Conservation (phyloP, 176 grass and related monocot species). For the Luzula sylvatica region DNA sequence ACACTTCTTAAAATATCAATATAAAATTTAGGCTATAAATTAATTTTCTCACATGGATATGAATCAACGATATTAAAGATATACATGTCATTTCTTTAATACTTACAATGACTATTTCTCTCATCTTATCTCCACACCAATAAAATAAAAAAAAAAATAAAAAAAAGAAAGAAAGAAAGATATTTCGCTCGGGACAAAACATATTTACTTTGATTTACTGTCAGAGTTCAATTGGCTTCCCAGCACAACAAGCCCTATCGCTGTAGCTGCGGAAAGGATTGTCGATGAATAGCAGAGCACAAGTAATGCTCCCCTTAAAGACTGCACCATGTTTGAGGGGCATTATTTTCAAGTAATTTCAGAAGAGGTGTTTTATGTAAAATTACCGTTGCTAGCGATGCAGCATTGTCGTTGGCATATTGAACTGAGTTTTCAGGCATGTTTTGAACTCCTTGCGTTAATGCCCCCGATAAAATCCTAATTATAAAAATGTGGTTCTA, state of each 20-base stretch:
- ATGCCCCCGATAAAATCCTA: conserved; percentile 70
- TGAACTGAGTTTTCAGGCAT: conserved; percentile 39
- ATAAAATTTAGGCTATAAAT: too few relatives aligned
- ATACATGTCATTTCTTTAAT: too few relatives aligned
- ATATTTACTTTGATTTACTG: conserved; percentile 34
- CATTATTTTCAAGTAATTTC: conserved; percentile 3
- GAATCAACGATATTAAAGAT: too few relatives aligned
- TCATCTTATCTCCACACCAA: too few relatives aligned
- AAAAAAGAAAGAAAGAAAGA: too few relatives aligned
- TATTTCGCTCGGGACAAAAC: too few relatives aligned
- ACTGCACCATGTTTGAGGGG: conserved; percentile 24
- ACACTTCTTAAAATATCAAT: too few relatives aligned
- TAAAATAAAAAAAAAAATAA: too few relatives aligned
- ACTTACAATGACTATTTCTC: too few relatives aligned
- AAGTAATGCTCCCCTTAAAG: conserved; percentile 60
- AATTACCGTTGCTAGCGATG: conserved; percentile 47
- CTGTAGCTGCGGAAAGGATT: conserved; percentile 27
- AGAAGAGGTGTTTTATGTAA: conserved; percentile 1
- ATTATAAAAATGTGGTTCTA: conserved; percentile 6
- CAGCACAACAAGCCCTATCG: conserved; percentile 47
- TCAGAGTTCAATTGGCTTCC: conserved; percentile 51
- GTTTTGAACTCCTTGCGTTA: conserved; percentile 62
- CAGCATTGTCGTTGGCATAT: conserved; percentile 50
- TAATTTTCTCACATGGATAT: too few relatives aligned
- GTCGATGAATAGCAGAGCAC: conserved; percentile 51